phyloP scores from a whole-genome alignment of 768 basidiomycete genomes.

The Dioszegia hungarica region DNA sequence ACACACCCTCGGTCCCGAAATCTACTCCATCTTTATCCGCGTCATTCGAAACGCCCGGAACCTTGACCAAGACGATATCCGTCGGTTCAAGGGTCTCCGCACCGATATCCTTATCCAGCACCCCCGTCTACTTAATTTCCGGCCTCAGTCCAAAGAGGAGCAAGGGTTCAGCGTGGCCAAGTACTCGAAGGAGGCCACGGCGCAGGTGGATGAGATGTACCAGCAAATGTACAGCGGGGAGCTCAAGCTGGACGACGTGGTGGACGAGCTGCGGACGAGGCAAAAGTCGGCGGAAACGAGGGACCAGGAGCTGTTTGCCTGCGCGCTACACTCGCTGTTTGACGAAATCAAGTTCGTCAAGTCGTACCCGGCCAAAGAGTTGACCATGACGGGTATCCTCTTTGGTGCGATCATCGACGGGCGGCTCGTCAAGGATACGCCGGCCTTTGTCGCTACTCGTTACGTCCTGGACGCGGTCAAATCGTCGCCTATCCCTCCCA shows the following conservation, averaged over 20 bases:
- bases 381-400: conserved; percentile 90
- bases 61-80: conserved; percentile 72
- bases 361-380: conserved; percentile 85
- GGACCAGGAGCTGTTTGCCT: conserved; percentile 96
- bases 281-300: conserved; percentile 74
- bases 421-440: conserved; percentile 85
- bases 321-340: conserved; percentile 98
- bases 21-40: conserved; percentile 76
- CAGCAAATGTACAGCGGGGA: conserved; percentile 97
- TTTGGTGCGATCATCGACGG: conserved; percentile 95
- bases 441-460: conserved; percentile 91
- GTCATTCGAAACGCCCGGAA: conserved; percentile 74
- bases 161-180: conserved; percentile 84
- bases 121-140: conserved; percentile 90
- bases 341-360: conserved; percentile 99
- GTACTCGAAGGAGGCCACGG: conserved; percentile 82
- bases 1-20: conserved; percentile 53
- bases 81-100: conserved; percentile 83
- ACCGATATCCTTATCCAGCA: conserved; percentile 90
- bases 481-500: conserved; percentile 61
- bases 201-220: conserved; percentile 91
- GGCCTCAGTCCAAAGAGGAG: conserved; percentile 72
- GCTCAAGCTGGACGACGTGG: conserved; percentile 89
- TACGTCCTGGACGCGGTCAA: conserved; percentile 92
- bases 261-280: conserved; percentile 75